Base-by-base conservation (phyloP, 768 basidiomycete genomes). In the Phaeolepiota aurea region DNA sequence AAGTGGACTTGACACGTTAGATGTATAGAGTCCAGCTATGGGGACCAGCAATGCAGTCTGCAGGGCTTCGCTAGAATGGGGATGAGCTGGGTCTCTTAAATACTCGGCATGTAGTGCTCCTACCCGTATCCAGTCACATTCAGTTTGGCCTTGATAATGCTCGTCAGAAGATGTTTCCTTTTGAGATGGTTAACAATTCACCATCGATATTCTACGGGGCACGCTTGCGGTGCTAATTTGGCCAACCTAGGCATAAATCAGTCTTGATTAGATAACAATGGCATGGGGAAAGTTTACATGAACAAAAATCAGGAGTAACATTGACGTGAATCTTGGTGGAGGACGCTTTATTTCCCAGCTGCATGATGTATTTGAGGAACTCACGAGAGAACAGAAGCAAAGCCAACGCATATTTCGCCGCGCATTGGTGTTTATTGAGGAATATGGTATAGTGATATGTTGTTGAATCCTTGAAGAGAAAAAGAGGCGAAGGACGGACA, bases 171-270 rank as follows among this genome's bases (percentile, higher is more conserved):
- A n/a, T n/a, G n/a, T n/a, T n/a, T n/a, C n/a, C n/a, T n/a, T n/a
- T n/a, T n/a, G n/a, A n/a, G n/a, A n/a, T n/a, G n/a, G n/a, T n/a
- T n/a, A 48, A 23, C 19, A 41, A 48, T 57, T 62, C 57, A 86
- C 87, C 83, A 89, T 82, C 40, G 77, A 72, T 40, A 89, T 77
- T 42, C 69, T 72, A 43, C 76, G 75, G 43, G 86, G 83, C 21
- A 87, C 77, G 22, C 66, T 68, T 12, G 83, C 79, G 38, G 82
- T 82, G 56, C 79, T 88, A 54, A 82, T 86, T 73, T 89, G 87
- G 44, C 82, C 86, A 43, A 88, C 76, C 87, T 89, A 46, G 36
- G 36, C 51, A 50, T 58, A 32, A 54, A 49, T 46, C 39, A 44
- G 48, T 51, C n/a, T 54, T 42, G 47, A 46, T 49, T 51, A 34